phyloP scores from a whole-genome alignment of 164 flowering plant species.

The Stephania japonica region DNA sequence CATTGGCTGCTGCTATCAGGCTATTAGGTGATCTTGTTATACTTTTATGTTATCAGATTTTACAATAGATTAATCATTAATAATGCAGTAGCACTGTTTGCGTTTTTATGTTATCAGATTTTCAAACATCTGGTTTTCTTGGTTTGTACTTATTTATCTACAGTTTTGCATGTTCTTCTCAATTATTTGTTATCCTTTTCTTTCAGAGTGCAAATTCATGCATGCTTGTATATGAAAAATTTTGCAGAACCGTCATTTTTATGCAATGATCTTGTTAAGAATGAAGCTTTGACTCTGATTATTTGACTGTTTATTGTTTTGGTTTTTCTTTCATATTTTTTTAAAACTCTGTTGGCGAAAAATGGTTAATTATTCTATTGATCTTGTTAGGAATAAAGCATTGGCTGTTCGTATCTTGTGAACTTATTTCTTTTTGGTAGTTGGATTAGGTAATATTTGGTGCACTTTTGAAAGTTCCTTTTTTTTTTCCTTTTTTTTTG shows the following conservation, averaged over 20 bases:
- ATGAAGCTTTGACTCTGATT: not conserved
- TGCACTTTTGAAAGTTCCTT: no score
- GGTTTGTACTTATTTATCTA: not conserved
- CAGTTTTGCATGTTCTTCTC: not conserved
- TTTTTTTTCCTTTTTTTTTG: no score
- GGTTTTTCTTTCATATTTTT: no score
- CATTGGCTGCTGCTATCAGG: slow-evolving; percentile 74
- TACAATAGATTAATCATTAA: not conserved
- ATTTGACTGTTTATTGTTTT: no score
- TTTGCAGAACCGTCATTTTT: not conserved
- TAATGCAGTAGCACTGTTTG: not conserved
- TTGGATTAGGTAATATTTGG: not conserved
- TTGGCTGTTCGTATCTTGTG: not conserved
- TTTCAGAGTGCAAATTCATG: not conserved
- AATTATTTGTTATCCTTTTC: no score
- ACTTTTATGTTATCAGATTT: not conserved
- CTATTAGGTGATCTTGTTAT: slow-evolving; percentile 54
- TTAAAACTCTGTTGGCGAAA: not conserved
- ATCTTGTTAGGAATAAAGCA: not conserved
- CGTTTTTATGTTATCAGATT: not conserved
- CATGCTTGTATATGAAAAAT: not conserved
- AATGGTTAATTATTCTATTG: not conserved
- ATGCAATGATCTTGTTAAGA: not conserved
- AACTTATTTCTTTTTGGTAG: not conserved
- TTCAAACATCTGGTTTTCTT: not conserved